These are phyloP conservation scores for Solioccasus polychromus DNA, from an alignment of 768 basidiomycete genomes.

Conservation along the genomic window DNA sequence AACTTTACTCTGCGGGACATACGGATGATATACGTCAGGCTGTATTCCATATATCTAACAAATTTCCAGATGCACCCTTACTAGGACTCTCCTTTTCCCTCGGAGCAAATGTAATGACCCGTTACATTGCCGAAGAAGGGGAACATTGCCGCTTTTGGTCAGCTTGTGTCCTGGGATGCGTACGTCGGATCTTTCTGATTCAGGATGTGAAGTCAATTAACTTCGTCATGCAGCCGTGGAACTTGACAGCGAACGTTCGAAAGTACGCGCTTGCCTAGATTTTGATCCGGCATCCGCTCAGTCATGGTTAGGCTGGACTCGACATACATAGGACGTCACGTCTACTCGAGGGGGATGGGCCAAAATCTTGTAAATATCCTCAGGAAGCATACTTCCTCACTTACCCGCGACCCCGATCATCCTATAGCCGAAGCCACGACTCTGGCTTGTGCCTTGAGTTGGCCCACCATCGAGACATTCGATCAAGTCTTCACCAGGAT, in stretches of 20 bases:
- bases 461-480: constrained; percentile 54
- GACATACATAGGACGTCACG: constrained; percentile 52
- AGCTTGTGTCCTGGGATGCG: constrained; percentile 71
- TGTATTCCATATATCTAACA: constrained; percentile 66
- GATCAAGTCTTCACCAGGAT: constrained; percentile 65
- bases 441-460: constrained; percentile 45
- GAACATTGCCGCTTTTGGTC: constrained; percentile 56
- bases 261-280: constrained; percentile 26
- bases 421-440: constrained; percentile 47
- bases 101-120: constrained; percentile 86
- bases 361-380: constrained; percentile 63
- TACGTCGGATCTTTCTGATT: constrained; percentile 38
- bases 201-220: constrained; percentile 8
- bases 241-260: constrained; percentile 36
- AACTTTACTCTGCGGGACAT: constrained; percentile 84
- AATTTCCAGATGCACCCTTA: constrained; percentile 77
- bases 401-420: constrained; percentile 52
- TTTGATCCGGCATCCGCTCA: constrained; percentile 9
- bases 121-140: constrained; percentile 87
- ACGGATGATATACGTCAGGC: constrained; percentile 88
- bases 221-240: constrained; percentile 44
- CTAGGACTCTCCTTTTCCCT: constrained; percentile 91
- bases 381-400: constrained; percentile 44
- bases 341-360: constrained; percentile 82
- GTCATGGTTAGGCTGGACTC: constrained; percentile 45